phyloP scores from a whole-genome alignment of 495 filamentous ascomycete genomes.

The Lineolata rhizophorae region DNA sequence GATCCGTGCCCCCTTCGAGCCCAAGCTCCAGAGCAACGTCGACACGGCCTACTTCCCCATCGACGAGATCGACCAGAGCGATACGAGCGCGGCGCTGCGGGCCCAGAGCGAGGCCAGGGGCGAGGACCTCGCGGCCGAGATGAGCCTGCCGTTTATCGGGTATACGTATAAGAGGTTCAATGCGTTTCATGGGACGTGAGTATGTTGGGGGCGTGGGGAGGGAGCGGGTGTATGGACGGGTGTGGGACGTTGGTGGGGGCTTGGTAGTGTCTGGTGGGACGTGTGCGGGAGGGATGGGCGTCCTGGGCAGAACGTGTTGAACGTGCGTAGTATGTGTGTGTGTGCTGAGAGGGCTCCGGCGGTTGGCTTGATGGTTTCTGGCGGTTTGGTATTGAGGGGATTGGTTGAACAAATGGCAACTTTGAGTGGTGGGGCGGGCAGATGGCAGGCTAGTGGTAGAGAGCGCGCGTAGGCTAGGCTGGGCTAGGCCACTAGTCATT shows the following conservation, averaged over 20 bases:
- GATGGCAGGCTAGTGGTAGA: too few species aligned
- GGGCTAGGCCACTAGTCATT: too few species aligned
- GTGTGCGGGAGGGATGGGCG: not conserved
- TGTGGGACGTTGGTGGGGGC: not conserved
- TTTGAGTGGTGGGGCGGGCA: too few species aligned
- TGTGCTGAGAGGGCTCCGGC: too few species aligned
- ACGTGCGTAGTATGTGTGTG: too few species aligned
- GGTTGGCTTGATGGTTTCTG: too few species aligned
- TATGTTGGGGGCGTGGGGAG: slow-evolving; percentile 1
- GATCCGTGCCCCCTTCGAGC: slow-evolving; percentile 91
- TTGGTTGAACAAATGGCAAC: too few species aligned
- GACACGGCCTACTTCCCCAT: slow-evolving; percentile 98
- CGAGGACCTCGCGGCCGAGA: slow-evolving; percentile 50
- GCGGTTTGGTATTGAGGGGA: too few species aligned
- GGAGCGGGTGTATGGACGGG: not conserved
- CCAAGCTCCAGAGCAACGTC: slow-evolving; percentile 69
- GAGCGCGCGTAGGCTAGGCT: too few species aligned
- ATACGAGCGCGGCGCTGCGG: slow-evolving; percentile 48
- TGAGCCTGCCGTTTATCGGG: slow-evolving; percentile 90
- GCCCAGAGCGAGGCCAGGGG: slow-evolving; percentile 37
- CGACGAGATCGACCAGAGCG: slow-evolving; percentile 88
- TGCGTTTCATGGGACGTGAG: slow-evolving; percentile 30
- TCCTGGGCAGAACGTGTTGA: too few species aligned
- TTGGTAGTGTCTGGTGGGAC: slow-evolving; percentile 1
- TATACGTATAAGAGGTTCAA: slow-evolving; percentile 99